A percentile compares a stretch with the other conserved stretches of the same genome.
Conservation (phyloP, 2,329 filamentous ascomycete genomes). For the Claviceps cyperi region DNA sequence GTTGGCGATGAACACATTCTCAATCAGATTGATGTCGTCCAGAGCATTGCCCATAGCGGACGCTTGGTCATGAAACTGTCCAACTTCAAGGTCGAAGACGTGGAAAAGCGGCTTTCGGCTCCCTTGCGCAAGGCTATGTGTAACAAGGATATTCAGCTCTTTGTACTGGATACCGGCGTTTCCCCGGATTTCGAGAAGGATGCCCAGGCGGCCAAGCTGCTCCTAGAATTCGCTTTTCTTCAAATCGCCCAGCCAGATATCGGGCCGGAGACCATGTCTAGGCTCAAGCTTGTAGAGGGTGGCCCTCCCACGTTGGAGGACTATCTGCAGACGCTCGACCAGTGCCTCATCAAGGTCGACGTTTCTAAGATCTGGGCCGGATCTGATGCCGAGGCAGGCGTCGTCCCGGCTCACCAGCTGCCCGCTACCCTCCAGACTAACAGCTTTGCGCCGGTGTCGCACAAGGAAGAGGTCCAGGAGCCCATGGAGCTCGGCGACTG, state of each 20-base stretch:
- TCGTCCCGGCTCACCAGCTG: conserved; percentile 33
- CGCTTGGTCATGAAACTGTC: conserved; percentile 64
- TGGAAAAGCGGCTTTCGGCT: conserved; percentile 72
- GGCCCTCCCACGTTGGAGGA: conserved; percentile 36
- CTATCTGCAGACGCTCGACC: conserved; percentile 51
- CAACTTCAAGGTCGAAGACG: conserved; percentile 71
- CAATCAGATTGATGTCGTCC: conserved; percentile 59
- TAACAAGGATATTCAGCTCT: conserved; percentile 56
- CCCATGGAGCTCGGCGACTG: conserved; percentile 55
- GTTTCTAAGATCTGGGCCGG: conserved; percentile 71
- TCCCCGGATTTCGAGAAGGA: conserved; percentile 56
- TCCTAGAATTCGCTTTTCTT: conserved; percentile 73
- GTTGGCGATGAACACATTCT: conserved; percentile 71
- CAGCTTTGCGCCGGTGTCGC: conserved; percentile 77
- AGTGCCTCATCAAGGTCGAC: conserved; percentile 57
- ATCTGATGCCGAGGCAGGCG: conserved; percentile 35
- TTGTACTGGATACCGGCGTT: conserved; percentile 57
- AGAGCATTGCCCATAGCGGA: conserved; percentile 54
- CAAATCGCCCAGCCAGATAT: conserved; percentile 57
- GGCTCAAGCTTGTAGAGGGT: conserved; percentile 46
- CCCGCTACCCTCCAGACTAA: conserved; percentile 54
- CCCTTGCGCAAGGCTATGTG: conserved; percentile 57
- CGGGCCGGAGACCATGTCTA: conserved; percentile 46
- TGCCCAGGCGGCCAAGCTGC: conserved; percentile 43
- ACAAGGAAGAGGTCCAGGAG: conserved; percentile 60